Base-by-base conservation (phyloP, 805 yeast species). In the Sugiyamaella americana region DNA sequence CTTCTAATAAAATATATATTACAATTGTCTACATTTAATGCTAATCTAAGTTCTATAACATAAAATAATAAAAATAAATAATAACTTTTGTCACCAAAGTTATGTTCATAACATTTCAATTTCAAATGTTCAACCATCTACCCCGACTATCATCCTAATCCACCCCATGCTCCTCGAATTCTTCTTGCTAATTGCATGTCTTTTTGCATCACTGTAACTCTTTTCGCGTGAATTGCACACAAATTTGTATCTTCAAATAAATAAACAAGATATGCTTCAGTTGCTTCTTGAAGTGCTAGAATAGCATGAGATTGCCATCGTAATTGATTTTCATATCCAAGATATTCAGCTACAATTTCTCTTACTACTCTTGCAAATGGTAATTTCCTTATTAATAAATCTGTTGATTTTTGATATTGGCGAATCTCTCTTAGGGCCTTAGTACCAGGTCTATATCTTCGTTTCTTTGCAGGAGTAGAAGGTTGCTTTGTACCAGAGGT, bases 191-290 rank as follows among this genome's bases (percentile, higher is more conserved):
- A 79, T 68, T 89, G 96, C 69, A 91, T 87, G 72, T 91, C 98
- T 76, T 89, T 89, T 87, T 88, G 91, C 79, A 87, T 96, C 66
- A 91, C 87, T 57, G 98, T 91, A 61, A 91, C 98, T 75, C 98
- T 84, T 82, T 93, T 91, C 64, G 98, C 98, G 73, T 91, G 98
- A 60, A 88, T 87, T 57, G 98, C 97, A 75, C 97, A 93, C 76
- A 91, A 79, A 78, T 89, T 91, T 58, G 98, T 93, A 72, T 93
- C 98, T 77, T 91, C 98, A 61, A 91, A 93, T 64, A 91, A 73
- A 51, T 96, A 87, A 46, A 91, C 96, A 62, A 93, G 77, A 79
- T 88, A 93, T 64, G 97, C 97, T 78, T 91, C 98, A 54, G 91
- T 96, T 54, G 98, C 89, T 75, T 93, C 98, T 72, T 91, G 98